A percentile compares a stretch with the other conserved stretches of the same genome.
Conservation (phyloP, 148 eudicot genomes). For the Fallopia convolvulus region DNA sequence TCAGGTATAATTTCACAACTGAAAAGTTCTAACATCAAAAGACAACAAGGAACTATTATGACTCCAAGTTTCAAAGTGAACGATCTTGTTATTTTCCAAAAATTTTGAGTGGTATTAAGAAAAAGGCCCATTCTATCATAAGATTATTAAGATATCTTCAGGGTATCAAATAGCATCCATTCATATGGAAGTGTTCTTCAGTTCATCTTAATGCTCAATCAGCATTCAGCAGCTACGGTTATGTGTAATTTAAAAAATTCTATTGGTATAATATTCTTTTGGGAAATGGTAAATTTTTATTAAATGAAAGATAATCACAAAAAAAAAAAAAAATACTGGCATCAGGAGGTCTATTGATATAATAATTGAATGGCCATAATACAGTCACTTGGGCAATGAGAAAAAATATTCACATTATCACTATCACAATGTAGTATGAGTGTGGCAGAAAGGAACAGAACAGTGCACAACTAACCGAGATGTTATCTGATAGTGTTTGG, state of each 20-base stretch:
- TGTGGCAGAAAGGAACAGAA: neutral
- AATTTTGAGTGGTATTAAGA: too few relatives aligned
- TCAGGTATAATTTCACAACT: neutral
- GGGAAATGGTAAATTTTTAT: too few relatives aligned
- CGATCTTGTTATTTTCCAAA: too few relatives aligned
- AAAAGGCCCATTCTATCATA: too few relatives aligned
- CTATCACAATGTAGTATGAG: neutral
- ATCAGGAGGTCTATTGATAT: neutral
- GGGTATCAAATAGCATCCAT: neutral
- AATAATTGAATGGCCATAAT: neutral
- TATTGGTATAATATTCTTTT: neutral
- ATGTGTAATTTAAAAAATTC: neutral
- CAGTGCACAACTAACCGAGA: slow-evolving; percentile 48
- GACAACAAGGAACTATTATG: neutral
- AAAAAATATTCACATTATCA: neutral
- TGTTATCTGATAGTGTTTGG: slow-evolving; percentile 68
- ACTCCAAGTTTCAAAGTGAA: too few relatives aligned
- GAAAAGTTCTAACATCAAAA: neutral
- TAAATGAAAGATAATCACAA: too few relatives aligned
- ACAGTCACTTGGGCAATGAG: neutral
- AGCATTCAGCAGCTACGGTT: neutral
- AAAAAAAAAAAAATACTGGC: too few relatives aligned
- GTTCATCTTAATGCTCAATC: neutral
- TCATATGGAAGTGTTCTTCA: neutral
- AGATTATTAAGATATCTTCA: neutral